phyloP scores from a whole-genome alignment of 2,329 filamentous ascomycete species.

The Neopestalotiopsis sp. region DNA sequence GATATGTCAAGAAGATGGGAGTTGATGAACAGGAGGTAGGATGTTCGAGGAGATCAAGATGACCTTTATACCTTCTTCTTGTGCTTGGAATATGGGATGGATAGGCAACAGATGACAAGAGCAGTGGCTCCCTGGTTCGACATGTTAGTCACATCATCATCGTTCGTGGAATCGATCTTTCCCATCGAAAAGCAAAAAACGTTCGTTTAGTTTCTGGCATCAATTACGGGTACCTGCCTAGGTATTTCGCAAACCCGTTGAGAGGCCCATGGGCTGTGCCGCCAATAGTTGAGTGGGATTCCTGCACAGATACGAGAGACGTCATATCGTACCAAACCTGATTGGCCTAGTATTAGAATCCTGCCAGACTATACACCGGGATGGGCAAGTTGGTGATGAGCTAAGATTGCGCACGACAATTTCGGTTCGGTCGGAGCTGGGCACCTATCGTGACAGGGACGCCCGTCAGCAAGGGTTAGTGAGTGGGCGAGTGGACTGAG shows the following conservation, averaged over 20 bases:
- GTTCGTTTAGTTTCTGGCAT: background rate
- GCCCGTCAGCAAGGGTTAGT: background rate
- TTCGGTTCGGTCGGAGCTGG: constrained; percentile 1
- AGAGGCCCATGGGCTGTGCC: background rate
- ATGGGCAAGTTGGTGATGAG: background rate
- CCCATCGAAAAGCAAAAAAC: background rate
- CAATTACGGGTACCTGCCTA: background rate
- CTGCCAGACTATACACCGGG: background rate
- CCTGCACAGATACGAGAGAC: background rate
- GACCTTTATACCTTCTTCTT: background rate
- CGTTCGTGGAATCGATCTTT: background rate
- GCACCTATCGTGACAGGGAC: background rate
- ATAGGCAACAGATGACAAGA: background rate
- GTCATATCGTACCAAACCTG: background rate
- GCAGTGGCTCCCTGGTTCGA: background rate
- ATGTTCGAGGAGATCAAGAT: background rate
- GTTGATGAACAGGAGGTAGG: background rate
- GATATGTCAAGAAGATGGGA: background rate
- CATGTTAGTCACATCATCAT: background rate
- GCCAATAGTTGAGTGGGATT: background rate
- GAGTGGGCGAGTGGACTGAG: background rate
- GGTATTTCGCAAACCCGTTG: background rate
- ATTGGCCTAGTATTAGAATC: background rate
- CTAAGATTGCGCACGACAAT: background rate
- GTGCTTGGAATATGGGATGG: background rate